Evolutionary conservation across 352 stramenopile genomes (phyloP), one percentile per base, ranked within the genome.

Genomic region (Saprolegnia parasitica): DNA sequence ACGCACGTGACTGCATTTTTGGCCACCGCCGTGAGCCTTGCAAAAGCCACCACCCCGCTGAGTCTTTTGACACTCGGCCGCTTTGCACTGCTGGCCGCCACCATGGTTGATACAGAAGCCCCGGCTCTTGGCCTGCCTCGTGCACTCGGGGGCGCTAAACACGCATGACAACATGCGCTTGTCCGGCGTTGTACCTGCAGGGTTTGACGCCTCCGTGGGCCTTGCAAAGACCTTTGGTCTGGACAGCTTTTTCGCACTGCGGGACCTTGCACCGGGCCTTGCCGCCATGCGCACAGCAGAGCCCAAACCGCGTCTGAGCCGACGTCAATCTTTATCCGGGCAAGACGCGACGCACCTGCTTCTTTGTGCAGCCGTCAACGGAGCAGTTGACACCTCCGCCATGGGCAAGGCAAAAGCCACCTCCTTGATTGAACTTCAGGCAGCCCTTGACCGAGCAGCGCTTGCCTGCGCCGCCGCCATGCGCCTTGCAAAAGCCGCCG

Each of bases 51-150:
- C 21, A 10, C 62, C 47, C 15, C 63, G 49, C 40, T 70, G 63
- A 16, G 63, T 57, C 66, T 95, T 95, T 11, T 87, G 76, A 26
- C 87, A 95, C 11, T 84, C 83, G 5, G 83, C 79, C 4, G 86
- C 70, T 54, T 93, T 93, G 75, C 87, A 95, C 45, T 90, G 89
- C 71, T 93, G 91, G 32, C 87, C 87, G 9, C 87, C 87, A 29
- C 87, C 87, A 71, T 95, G 87, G 57, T 87, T 85, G 63, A 95
- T 95, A 64, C 87, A 95, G 58, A 79, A 93, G 8, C 87, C 87
- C 49, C 91, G 89, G 50, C 85, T 85, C 58, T 95, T 70, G 13
- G 63, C 63, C 61, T 70, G 63, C 6, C 63, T 45, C 13, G 63
- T 29, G 47, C 63, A 70, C n/a, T 61, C 35, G 26, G 37, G 63